Base-by-base conservation (phyloP, 169 alveolate species). In the Plasmodium chabaudi region DNA sequence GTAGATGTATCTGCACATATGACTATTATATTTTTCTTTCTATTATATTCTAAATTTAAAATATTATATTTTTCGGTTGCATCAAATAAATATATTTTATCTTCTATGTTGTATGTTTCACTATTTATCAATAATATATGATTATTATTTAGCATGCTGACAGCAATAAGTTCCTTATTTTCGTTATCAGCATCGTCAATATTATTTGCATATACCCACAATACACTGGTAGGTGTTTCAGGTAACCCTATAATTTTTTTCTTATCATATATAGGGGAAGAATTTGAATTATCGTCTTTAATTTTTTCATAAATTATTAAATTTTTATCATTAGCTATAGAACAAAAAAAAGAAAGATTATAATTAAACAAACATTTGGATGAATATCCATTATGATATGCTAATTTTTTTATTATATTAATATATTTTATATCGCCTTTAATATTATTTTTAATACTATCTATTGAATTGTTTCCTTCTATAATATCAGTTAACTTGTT, bases 281-380 rank as follows among this genome's bases (percentile, higher is more conserved):
- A 1, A 19, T 75, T 68, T 34, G 42, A 34, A 46, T n/a, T 63
- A 46, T 63, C 69, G 51, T 44, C 21, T 27, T 49, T 39, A 63
- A 67, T 67, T 61, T 79, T 79, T 79, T 79, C 89, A 70, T 79
- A 79, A 51, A 79, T 67, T 34, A 79, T 79, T 79, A 79, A 65
- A 79, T 79, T 79, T 59, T 79, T 79, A 39, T 79, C 89, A 79
- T 79, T 79, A 27, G 84, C 79, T 55, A 79, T 79, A 12, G 89
- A 79, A 47, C 89, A 79, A 67, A 79, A 79, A 34, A 79, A 60
- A 10, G 82, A 51, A 17, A 55, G 67, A 53, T 79, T 71, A 12
- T 79, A 63, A 79, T 79, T 79, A 67, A 79, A 79, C 42, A 53
- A 19, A 67, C 89, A 79, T 25, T 79, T 65, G 17, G 68, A 34